Evolutionary conservation across 192 early-diverging fungal species (phyloP).

Genomic region (Spizellomyces punctatus): DNA sequence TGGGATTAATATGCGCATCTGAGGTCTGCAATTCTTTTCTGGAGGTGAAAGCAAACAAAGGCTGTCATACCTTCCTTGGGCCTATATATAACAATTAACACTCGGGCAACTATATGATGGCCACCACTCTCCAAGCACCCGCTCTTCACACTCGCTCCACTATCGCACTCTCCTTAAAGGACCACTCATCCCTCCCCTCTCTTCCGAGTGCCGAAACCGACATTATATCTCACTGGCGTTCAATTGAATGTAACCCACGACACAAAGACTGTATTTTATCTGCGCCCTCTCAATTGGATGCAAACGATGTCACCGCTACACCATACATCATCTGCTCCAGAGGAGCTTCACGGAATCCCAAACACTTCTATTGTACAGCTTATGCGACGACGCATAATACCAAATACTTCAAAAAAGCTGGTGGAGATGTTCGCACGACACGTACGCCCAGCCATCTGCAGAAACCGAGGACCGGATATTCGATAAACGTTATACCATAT

Average conservation of each 20-base stretch:
- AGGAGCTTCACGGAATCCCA: slow-evolving; percentile 38
- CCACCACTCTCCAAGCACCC: background rate
- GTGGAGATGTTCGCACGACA: slow-evolving; percentile 4
- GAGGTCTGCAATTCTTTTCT: too few species aligned
- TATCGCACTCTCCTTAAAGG: background rate
- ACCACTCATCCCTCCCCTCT: background rate
- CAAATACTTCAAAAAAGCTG: background rate
- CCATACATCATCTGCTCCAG: slow-evolving; percentile 25
- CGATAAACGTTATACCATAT: slow-evolving; percentile 44
- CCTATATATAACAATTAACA: too few species aligned
- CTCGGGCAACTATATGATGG: background rate
- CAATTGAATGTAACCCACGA: background rate
- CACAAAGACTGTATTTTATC: background rate
- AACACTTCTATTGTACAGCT: slow-evolving; percentile 43
- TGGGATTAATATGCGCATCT: too few species aligned
- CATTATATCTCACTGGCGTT: background rate
- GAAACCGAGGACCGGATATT: slow-evolving; percentile 48
- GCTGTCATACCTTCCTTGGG: too few species aligned
- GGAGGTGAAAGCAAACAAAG: too few species aligned
- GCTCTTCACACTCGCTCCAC: background rate
- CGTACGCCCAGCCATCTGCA: slow-evolving; percentile 21
- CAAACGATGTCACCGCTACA: slow-evolving; percentile 33
- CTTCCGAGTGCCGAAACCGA: background rate
- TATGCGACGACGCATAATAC: slow-evolving; percentile 46
- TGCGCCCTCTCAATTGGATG: slow-evolving; percentile 11